These are phyloP conservation scores for Clavariopsis aquatica DNA, from an alignment of 495 filamentous ascomycete species.

Conservation along the genomic window DNA sequence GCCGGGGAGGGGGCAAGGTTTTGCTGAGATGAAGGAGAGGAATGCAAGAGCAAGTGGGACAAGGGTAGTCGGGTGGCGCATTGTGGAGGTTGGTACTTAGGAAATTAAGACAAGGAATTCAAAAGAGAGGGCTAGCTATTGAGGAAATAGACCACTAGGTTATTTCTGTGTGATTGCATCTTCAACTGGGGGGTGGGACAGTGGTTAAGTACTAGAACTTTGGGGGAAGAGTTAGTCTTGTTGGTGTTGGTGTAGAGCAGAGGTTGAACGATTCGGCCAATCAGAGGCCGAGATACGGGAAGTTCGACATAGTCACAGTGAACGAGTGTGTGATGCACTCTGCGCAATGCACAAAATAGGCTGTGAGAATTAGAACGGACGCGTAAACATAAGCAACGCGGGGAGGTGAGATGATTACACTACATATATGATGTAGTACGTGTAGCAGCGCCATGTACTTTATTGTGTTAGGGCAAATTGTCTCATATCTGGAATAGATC, in stretches of 20 bases:
- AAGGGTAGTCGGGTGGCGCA: not conserved
- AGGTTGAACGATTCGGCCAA: not conserved
- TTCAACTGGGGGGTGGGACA: not conserved
- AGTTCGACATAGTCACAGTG: not conserved
- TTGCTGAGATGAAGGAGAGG: not conserved
- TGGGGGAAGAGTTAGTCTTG: not conserved
- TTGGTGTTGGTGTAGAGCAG: not conserved
- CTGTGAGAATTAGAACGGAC: not conserved
- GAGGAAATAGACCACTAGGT: not conserved
- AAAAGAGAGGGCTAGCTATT: not conserved
- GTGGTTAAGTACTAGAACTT: not conserved
- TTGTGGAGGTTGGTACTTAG: not conserved
- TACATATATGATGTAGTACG: no score
- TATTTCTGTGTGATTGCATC: not conserved
- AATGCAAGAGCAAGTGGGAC: not conserved
- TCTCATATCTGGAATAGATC: no score
- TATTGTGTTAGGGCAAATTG: no score
- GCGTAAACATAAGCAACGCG: not conserved
- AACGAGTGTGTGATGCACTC: not conserved
- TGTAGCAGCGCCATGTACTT: no score
- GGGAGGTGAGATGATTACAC: no score
- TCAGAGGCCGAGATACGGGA: not conserved
- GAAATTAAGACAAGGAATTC: no score
- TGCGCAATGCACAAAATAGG: not conserved
- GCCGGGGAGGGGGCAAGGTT: conserved; percentile 6